Evolutionary conservation across 768 basidiomycete species (phyloP).

Genomic region (Pholiota microspora): DNA sequence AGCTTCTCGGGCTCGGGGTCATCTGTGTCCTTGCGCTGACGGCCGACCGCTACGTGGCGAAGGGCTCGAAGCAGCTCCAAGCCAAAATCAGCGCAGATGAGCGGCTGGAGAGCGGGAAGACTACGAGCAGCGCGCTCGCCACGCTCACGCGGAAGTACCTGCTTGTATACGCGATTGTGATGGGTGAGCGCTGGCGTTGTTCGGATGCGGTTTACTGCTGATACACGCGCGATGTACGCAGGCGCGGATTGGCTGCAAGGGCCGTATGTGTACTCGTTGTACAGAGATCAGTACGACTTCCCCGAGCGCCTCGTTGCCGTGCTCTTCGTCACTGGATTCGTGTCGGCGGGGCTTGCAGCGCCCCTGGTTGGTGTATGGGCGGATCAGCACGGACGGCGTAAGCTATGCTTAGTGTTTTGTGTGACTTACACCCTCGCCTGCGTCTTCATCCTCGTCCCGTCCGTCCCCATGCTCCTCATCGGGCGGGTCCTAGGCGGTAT

Average conservation of each 20-base stretch:
- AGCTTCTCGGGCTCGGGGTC: slow-evolving; percentile 21
- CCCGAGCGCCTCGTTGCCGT: slow-evolving; percentile 64
- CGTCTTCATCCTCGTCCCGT: slow-evolving; percentile 53
- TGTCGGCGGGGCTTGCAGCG: slow-evolving; percentile 66
- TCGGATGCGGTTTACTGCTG: background rate
- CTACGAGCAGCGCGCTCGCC: slow-evolving; percentile 9
- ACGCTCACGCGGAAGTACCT: slow-evolving; percentile 48
- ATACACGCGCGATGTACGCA: slow-evolving; percentile 19
- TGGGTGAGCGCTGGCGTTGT: slow-evolving; percentile 45
- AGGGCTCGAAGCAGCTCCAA: slow-evolving; percentile 6
- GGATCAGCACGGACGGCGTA: slow-evolving; percentile 70
- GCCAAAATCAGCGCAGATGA: slow-evolving; percentile 17
- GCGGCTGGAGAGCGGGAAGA: slow-evolving; percentile 19
- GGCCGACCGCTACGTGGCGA: slow-evolving; percentile 20
- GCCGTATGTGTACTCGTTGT: slow-evolving; percentile 75
- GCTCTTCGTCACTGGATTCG: slow-evolving; percentile 76
- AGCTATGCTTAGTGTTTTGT: slow-evolving; percentile 71
- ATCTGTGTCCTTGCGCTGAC: slow-evolving; percentile 21
- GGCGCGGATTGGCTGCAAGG: slow-evolving; percentile 82
- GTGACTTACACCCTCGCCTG: slow-evolving; percentile 62
- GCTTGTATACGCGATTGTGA: slow-evolving; percentile 67
- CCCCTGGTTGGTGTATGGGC: slow-evolving; percentile 78
- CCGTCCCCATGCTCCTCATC: slow-evolving; percentile 55
- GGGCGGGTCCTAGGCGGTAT: slow-evolving; percentile 69
- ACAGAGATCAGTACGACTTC: slow-evolving; percentile 64